phyloP scores from a whole-genome alignment of 2,329 filamentous ascomycete species.

The Blastomyces gilchristii region DNA sequence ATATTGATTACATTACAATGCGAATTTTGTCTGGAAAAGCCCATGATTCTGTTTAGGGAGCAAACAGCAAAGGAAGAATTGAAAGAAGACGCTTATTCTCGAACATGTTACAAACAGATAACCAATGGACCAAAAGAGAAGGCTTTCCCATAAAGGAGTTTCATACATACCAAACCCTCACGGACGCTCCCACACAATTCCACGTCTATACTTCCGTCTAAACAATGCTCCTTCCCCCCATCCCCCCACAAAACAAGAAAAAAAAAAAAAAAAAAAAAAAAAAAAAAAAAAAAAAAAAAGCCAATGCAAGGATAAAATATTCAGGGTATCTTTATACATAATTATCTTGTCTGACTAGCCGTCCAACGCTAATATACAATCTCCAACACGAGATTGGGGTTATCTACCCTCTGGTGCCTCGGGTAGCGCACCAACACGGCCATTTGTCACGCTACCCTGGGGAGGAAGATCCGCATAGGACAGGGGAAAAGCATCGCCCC shows the following conservation, averaged over 20 bases:
- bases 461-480: conserved; percentile 23
- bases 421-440: background rate
- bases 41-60: background rate
- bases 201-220: background rate
- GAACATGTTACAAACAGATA: background rate
- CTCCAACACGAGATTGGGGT: background rate
- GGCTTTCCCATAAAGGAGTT: background rate
- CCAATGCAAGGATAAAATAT: background rate
- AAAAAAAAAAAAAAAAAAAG: no score
- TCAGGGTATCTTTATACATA: conserved; percentile 2
- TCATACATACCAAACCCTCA: background rate
- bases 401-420: conserved; percentile 1
- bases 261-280: no score
- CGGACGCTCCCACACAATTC: background rate
- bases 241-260: no score
- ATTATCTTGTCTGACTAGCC: background rate
- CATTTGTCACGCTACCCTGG: conserved; percentile 3
- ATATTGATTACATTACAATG: background rate
- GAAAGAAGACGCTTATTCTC: background rate
- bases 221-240: background rate
- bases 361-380: background rate
- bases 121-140: background rate
- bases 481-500: conserved; percentile 35
- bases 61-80: background rate
- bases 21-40: no score